A percentile compares a stretch with the other conserved stretches of the same genome.
Conservation (phyloP, 306 rosid species). For the Purshia tridentata region DNA sequence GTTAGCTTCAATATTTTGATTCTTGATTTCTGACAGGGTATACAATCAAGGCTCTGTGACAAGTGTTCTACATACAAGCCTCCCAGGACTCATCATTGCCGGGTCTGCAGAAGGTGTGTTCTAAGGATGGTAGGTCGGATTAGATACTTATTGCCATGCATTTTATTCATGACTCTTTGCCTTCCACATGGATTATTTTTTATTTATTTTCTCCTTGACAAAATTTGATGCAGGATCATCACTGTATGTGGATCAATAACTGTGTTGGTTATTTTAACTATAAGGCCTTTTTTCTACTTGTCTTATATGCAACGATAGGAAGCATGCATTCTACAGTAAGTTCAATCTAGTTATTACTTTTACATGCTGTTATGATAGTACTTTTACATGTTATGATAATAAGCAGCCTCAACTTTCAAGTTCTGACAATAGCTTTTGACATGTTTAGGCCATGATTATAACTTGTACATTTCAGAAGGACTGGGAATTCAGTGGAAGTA, state of each 20-base stretch:
- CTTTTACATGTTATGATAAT: neutral
- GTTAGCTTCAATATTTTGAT: slow-evolving; percentile 15
- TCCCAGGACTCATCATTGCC: slow-evolving; percentile 94
- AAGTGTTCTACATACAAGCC: slow-evolving; percentile 75
- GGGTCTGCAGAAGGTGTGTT: slow-evolving; percentile 88
- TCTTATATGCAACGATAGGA: slow-evolving; percentile 52
- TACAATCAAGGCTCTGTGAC: slow-evolving; percentile 58
- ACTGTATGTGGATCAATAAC: slow-evolving; percentile 84
- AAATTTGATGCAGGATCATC: slow-evolving; percentile 81
- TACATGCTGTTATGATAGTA: slow-evolving; percentile 4
- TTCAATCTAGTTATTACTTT: slow-evolving; percentile 17
- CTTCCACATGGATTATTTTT: slow-evolving; percentile 8
- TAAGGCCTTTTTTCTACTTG: slow-evolving; percentile 65
- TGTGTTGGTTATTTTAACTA: slow-evolving; percentile 93
- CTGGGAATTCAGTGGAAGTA: slow-evolving; percentile 39
- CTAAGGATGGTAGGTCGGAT: slow-evolving; percentile 79
- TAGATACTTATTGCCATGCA: neutral
- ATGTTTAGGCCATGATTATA: slow-evolving; percentile 51
- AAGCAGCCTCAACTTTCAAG: slow-evolving; percentile 7
- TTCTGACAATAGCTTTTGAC: slow-evolving; percentile 22
- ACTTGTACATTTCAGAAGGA: slow-evolving; percentile 57
- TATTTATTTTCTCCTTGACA: slow-evolving; percentile 7
- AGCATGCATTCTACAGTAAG: slow-evolving; percentile 66
- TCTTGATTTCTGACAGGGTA: slow-evolving; percentile 37
- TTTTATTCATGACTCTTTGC: slow-evolving; percentile 7